A percentile compares a stretch with the other conserved stretches of the same genome.
Conservation (phyloP, 2,329 filamentous ascomycete species). For the Fusarium scirpi region DNA sequence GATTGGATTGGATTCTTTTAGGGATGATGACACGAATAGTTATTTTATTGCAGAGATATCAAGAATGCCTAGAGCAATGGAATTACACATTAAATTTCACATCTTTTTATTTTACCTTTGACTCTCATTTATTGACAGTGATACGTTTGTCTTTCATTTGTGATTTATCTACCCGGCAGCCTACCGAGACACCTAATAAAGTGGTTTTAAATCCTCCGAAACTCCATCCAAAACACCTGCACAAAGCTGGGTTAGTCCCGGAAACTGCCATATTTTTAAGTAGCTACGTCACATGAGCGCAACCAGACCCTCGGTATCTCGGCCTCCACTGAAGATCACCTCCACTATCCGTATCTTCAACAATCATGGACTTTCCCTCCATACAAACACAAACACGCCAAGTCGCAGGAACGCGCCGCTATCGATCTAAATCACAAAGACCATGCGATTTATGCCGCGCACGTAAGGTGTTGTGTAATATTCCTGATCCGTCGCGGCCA, state of each 20-base stretch:
- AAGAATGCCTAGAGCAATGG: conserved; percentile 33
- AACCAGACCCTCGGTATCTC: not conserved
- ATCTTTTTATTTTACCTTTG: not conserved
- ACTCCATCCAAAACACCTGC: not conserved
- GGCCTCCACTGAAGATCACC: not conserved
- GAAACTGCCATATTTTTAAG: not conserved
- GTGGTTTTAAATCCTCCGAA: not conserved
- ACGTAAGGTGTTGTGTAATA: conserved; percentile 46
- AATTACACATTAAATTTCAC: not conserved
- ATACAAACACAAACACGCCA: not conserved
- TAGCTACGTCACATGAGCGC: conserved; percentile 18
- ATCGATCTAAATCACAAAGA: conserved; percentile 7
- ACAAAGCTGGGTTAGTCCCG: not conserved
- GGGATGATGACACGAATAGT: conserved; percentile 20
- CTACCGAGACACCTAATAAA: not conserved
- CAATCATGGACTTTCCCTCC: not conserved
- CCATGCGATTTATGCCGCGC: conserved; percentile 9
- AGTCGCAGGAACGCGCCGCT: conserved; percentile 3
- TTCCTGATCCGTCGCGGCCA: conserved; percentile 42
- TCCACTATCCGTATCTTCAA: not conserved
- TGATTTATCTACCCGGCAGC: not conserved
- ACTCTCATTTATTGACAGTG: not conserved
- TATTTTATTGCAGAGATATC: conserved; percentile 15
- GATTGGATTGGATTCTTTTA: not conserved
- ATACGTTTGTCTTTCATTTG: not conserved